phyloP scores from a whole-genome alignment of 1,139 yeast species.

The Pichiaceae sp. region DNA sequence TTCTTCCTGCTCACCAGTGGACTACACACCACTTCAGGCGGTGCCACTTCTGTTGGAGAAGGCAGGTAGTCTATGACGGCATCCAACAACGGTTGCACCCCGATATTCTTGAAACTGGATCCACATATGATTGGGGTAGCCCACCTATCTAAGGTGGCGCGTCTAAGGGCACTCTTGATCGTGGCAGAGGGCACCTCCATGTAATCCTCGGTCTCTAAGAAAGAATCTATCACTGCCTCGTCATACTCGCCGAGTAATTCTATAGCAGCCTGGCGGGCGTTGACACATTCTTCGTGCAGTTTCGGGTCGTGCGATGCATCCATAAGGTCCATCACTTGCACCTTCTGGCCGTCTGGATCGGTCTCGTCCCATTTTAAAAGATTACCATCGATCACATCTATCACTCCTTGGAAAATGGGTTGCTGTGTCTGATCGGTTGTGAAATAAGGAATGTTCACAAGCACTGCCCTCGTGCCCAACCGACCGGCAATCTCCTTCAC shows the following conservation, averaged over 20 bases:
- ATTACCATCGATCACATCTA: constrained; percentile 69
- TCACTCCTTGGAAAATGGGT: constrained; percentile 61
- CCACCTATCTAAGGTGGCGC: constrained; percentile 47
- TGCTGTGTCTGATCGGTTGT: constrained; percentile 32
- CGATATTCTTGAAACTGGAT: constrained; percentile 84
- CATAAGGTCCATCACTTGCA: constrained; percentile 39
- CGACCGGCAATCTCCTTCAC: constrained; percentile 79
- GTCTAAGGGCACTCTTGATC: constrained; percentile 51
- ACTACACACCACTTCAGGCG: constrained; percentile 44
- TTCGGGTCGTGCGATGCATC: constrained; percentile 27
- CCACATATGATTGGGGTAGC: constrained; percentile 87
- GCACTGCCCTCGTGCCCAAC: constrained; percentile 63
- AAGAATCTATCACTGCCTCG: constrained; percentile 67
- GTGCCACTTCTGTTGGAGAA: constrained; percentile 57
- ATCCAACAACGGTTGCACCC: constrained; percentile 90
- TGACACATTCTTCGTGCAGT: constrained; percentile 38
- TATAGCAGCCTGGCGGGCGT: constrained; percentile 65
- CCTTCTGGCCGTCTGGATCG: constrained; percentile 45
- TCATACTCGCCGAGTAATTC: constrained; percentile 82
- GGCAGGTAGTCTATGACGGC: constrained; percentile 75
- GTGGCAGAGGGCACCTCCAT: constrained; percentile 46
- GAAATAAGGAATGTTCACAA: constrained; percentile 76
- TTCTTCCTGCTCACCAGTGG: constrained; percentile 9
- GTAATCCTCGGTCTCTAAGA: constrained; percentile 66
- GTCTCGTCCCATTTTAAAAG: constrained; percentile 49